Base-by-base conservation (phyloP, 345 rosid genomes). In the Aethionema arabicum region DNA sequence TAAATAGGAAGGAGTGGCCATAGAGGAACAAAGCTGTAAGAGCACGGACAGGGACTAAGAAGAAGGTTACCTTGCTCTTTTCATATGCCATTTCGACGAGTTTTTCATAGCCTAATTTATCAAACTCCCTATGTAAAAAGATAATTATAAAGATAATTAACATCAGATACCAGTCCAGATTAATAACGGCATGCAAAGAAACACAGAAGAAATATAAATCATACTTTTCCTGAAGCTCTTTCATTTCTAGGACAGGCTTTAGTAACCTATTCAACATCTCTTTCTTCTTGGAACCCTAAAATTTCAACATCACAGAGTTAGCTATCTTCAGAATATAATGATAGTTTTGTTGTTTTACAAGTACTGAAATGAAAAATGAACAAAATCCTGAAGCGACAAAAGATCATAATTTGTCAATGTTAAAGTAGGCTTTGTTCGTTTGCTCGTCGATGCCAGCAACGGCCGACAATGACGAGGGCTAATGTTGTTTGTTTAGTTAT, bases 21-120 rank as follows among this genome's bases (percentile, higher is more conserved):
- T n/a, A 39, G 41, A 7, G 47, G 6, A 12, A 56, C n/a, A 55
- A 55, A 46, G 35, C 57, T 61, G 33, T 16, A 47, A 14, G 27
- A 21, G 1, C 27, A 40, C n/a, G 15, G 12, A 57, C 16, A 5
- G 15, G 42, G 5, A 8, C 16, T 46, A 48, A 55, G 4, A 48
- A 11, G 7, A 65, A 31, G 31, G 31, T 68, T 82, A 88, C 98
- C 91, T 78, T 80, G 70, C 87, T 80, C 80, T 91, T 91, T 49
- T 86, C 80, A 83, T 85, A 86, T 68, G 96, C 90, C 91, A 86
- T 79, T 66, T 70, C 73, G 43, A 84, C 77, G 57, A 91, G 98
- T 69, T 84, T 84, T 73, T 91, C 95, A 73, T 80, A 70, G 32
- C 90, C 90, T 57, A 72, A 78, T 53, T 74, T 78, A 68, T 82